Percentiles rank a stretch among this genome's conserved stretches.
phyloP scores from a whole-genome alignment of 1,139 yeast species.

The Yamadazyma friedrichii region DNA sequence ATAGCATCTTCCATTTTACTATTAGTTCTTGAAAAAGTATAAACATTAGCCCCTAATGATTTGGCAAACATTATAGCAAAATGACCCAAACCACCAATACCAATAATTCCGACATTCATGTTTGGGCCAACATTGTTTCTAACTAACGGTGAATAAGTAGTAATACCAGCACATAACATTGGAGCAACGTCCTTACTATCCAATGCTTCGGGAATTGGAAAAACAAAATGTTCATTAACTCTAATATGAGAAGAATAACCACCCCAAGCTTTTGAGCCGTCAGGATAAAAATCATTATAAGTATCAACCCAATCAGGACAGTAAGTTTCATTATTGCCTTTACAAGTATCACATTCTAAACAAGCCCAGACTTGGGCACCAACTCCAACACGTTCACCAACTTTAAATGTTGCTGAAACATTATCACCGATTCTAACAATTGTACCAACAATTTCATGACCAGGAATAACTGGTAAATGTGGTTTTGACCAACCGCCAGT shows the following conservation, averaged over 20 bases:
- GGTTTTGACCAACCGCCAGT: conserved; percentile 39
- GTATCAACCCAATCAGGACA: conserved; percentile 45
- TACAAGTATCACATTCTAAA: conserved; percentile 46
- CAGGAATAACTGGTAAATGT: conserved; percentile 31
- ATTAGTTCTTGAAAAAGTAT: conserved; percentile 38
- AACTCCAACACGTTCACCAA: conserved; percentile 61
- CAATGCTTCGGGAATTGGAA: conserved; percentile 54
- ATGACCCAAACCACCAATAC: conserved; percentile 50
- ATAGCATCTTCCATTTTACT: conserved; percentile 38
- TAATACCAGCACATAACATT: conserved; percentile 65
- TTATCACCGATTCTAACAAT: conserved; percentile 44
- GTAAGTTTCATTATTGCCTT: conserved; percentile 46
- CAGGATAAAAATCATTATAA: conserved; percentile 40
- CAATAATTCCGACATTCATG: conserved; percentile 47
- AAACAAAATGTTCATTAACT: conserved; percentile 51
- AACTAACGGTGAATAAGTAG: conserved; percentile 59
- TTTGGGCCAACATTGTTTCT: conserved; percentile 31
- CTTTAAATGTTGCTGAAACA: conserved; percentile 33
- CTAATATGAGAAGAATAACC: conserved; percentile 60
- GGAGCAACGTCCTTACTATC: conserved; percentile 53
- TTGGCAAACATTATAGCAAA: conserved; percentile 42
- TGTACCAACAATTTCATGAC: conserved; percentile 53
- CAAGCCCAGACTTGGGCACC: conserved; percentile 58
- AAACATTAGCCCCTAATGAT: conserved; percentile 43
- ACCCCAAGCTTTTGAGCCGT: conserved; percentile 48